These are phyloP conservation scores for Noccaea bulbosa DNA, from an alignment of 345 rosid species.

Conservation along the genomic window DNA sequence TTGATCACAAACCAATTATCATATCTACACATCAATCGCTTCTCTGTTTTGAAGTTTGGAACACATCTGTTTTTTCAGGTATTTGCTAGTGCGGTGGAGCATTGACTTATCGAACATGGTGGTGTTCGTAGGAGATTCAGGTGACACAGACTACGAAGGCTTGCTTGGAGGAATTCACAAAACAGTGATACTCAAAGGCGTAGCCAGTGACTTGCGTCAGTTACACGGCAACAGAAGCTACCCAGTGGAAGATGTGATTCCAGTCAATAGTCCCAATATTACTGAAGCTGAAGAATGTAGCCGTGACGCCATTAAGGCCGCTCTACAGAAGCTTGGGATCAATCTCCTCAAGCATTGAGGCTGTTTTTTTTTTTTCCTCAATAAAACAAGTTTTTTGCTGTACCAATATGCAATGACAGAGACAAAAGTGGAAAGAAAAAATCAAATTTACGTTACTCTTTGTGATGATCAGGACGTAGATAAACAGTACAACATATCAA, in stretches of 20 bases:
- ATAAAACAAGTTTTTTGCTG: neutral
- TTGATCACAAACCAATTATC: neutral
- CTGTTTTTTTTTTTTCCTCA: neutral
- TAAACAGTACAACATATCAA: too few species aligned
- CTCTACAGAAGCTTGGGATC: constrained; percentile 41
- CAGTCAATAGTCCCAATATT: constrained; percentile 55
- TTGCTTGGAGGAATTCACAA: constrained; percentile 73
- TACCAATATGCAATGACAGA: neutral
- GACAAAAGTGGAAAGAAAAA: too few species aligned
- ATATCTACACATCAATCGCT: neutral
- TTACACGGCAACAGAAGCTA: constrained; percentile 60
- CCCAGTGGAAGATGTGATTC: constrained; percentile 64
- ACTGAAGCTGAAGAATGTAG: constrained; percentile 45
- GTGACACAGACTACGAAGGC: constrained; percentile 80
- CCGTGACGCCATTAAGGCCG: constrained; percentile 29
- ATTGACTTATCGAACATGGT: constrained; percentile 60
- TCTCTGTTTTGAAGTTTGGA: neutral
- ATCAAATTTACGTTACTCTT: too few species aligned
- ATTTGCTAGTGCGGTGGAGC: constrained; percentile 72
- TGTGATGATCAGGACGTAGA: too few species aligned
- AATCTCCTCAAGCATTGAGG: constrained; percentile 30
- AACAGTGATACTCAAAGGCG: constrained; percentile 57
- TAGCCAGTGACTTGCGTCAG: constrained; percentile 50
- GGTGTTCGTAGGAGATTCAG: constrained; percentile 69
- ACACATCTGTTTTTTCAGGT: constrained; percentile 48